A percentile compares a stretch with the other conserved stretches of the same genome.
Conservation (phyloP, 2,329 filamentous ascomycete genomes). For the Penicillium sp. region DNA sequence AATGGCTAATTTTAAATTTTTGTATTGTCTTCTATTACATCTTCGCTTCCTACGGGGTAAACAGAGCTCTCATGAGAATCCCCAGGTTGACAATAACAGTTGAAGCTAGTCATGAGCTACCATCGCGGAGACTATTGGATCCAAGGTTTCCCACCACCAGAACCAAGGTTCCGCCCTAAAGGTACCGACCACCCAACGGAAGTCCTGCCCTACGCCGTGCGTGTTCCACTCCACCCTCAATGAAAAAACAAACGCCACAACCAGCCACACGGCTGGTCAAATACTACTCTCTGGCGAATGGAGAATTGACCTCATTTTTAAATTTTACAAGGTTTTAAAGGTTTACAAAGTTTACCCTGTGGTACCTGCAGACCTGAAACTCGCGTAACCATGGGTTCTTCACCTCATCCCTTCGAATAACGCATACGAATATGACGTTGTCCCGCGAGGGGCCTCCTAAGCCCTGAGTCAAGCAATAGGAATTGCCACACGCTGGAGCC, state of each 20-base stretch:
- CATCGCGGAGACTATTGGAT: not conserved
- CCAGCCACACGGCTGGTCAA: constrained; percentile 3
- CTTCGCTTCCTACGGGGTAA: no score
- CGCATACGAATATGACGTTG: not conserved
- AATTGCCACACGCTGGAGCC: constrained; percentile 8
- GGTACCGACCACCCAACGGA: not conserved
- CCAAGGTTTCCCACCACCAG: not conserved
- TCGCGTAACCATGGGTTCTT: not conserved
- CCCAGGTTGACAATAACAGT: not conserved
- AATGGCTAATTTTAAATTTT: constrained; percentile 1
- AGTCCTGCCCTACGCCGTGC: not conserved
- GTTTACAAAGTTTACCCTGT: no score
- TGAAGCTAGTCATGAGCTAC: not conserved
- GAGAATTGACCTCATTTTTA: not conserved
- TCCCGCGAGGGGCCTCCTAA: constrained; percentile 1
- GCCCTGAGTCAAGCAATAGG: not conserved
- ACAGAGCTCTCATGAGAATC: not conserved
- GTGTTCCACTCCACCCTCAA: not conserved
- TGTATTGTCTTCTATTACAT: not conserved
- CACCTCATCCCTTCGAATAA: not conserved
- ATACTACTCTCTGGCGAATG: not conserved
- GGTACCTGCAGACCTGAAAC: not conserved
- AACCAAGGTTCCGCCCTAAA: constrained; percentile 1
- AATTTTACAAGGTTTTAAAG: not conserved
- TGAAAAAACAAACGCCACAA: constrained; percentile 3